Evolutionary conservation across 257 asterid genomes (phyloP).

Genomic region (Solanum pimpinellifolium): DNA sequence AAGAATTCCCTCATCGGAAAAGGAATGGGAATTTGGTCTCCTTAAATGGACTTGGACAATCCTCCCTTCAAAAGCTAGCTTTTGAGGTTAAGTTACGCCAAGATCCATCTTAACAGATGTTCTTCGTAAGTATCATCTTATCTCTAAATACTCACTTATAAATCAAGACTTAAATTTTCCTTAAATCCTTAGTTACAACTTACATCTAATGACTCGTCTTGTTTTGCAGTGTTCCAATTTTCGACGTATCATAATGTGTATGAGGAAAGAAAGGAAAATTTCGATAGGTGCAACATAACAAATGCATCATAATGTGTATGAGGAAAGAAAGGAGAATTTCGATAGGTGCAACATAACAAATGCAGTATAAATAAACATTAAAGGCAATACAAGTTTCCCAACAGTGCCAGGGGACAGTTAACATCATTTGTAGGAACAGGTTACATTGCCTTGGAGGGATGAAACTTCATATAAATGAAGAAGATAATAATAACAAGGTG

Average conservation of each 20-base stretch:
- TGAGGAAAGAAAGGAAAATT: conserved; percentile 18
- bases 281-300: conserved; percentile 28
- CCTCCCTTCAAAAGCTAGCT: too few relatives aligned
- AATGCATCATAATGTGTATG: background rate
- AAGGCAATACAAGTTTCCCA: conserved; percentile 47
- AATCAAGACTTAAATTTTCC: background rate
- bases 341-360: conserved; percentile 34
- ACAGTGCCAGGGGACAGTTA: conserved; percentile 41
- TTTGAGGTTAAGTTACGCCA: too few relatives aligned
- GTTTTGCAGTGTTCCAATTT: conserved; percentile 48
- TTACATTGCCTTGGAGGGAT: conserved; percentile 71
- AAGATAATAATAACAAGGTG: background rate
- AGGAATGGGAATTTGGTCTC: too few relatives aligned
- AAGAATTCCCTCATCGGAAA: too few relatives aligned
- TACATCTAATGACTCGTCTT: background rate
- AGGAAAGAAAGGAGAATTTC: too few relatives aligned
- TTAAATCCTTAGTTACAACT: background rate
- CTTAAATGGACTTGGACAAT: too few relatives aligned
- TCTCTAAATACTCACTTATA: background rate
- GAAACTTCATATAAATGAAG: conserved; percentile 52
- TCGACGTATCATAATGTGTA: conserved; percentile 46
- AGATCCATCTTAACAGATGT: background rate
- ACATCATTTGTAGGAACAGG: conserved; percentile 52
- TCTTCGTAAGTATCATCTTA: conserved; percentile 25
- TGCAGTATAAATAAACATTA: conserved; percentile 39